Percentiles rank a stretch among this genome's conserved stretches.
Evolutionary conservation across 371 early-diverging fungal genomes (phyloP).

Genomic region (Syncephalastrum racemosum): DNA sequence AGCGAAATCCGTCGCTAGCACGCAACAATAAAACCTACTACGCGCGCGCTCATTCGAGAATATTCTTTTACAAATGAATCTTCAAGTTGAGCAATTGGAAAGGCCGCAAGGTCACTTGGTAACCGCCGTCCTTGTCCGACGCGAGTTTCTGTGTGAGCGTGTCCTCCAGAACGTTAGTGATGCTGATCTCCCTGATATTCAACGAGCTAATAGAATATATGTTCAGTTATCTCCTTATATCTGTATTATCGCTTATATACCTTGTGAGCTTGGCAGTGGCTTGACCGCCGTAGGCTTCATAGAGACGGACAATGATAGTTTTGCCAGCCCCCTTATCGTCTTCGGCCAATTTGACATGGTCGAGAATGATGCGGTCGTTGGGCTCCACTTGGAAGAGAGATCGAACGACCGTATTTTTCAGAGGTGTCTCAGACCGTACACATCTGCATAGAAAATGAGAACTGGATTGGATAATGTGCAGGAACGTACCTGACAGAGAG

Average conservation of each 20-base stretch:
- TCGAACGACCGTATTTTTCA: slow-evolving; percentile 3
- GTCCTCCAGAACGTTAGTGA: slow-evolving; percentile 55
- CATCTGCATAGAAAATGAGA: background rate
- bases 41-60: background rate
- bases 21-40: no score
- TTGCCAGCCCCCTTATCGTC: slow-evolving; percentile 51
- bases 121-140: slow-evolving; percentile 12
- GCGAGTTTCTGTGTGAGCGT: slow-evolving; percentile 12
- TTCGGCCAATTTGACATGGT: slow-evolving; percentile 88
- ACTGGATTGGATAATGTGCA: background rate
- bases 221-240: background rate
- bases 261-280: slow-evolving; percentile 58
- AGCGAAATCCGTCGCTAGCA: no score
- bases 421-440: background rate
- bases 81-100: slow-evolving; percentile 57
- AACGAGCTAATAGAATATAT: slow-evolving; percentile 23
- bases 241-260: slow-evolving; percentile 30
- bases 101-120: slow-evolving; percentile 31
- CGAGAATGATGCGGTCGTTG: slow-evolving; percentile 71
- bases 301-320: slow-evolving; percentile 75
- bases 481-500: slow-evolving; percentile 58
- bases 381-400: slow-evolving; percentile 34
- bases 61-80: slow-evolving; percentile 9
- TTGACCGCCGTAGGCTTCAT: slow-evolving; percentile 93
- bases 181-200: slow-evolving; percentile 28